Evolutionary conservation across 1,139 yeast species (phyloP), one percentile per base, ranked within the genome.

Genomic region (Yamadazyma blattariae): DNA sequence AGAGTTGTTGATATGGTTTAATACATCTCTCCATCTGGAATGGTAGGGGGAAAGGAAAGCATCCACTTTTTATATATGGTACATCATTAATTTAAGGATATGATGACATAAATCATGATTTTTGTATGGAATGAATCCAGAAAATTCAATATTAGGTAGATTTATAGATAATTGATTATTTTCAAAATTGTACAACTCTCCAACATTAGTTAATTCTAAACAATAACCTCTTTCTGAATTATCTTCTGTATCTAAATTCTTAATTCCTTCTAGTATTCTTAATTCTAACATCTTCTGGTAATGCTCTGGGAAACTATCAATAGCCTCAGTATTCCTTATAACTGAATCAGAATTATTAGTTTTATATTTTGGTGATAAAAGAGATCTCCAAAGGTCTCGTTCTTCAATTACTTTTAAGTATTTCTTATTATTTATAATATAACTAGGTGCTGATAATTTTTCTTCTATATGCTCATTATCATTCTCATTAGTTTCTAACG

Each of bases 1-100:
- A 42, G 55, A 34, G 51, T 56, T 4, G 45, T 44, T 12, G 45
- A 35, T 32, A 30, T 35, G 25, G 49, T 54, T 27, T 45, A 24
- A 33, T 33, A 28, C n/a, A n/a, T n/a, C n/a, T n/a, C n/a, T n/a
- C n/a, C n/a, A n/a, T n/a, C n/a, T n/a, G n/a, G n/a, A n/a, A n/a
- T n/a, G n/a, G n/a, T n/a, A n/a, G n/a, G n/a, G n/a, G n/a, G n/a
- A n/a, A n/a, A n/a, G n/a, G n/a, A n/a, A n/a, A n/a, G n/a, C n/a
- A n/a, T n/a, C n/a, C n/a, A n/a, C n/a, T n/a, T n/a, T n/a, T n/a
- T n/a, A 44, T 18, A 44, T 10, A 32, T 41, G 30, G 25, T 30
- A 48, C 30, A 36, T 44, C 40, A 40, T 31, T 25, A 48, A 33
- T 27, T 38, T 37, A 22, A 50, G 8, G 11, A 48, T 32, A 27